Base-by-base conservation (phyloP, 768 basidiomycete species). In the Pisolithus sp. region DNA sequence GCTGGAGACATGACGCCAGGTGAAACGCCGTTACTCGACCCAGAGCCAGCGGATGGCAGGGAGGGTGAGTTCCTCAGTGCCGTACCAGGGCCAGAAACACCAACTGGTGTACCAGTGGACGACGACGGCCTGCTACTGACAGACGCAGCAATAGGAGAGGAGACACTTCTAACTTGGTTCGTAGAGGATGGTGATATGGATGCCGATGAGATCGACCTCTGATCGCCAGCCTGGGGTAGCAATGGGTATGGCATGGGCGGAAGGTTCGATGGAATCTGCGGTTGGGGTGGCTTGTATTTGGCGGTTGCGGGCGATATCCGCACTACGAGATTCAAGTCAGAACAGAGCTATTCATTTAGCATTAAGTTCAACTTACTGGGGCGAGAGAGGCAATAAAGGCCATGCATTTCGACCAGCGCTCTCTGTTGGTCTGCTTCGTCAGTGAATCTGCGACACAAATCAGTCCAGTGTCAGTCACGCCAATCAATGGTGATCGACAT, bases 371-470 rank as follows among this genome's bases (percentile, higher is more conserved):
- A 76, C 87, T 56, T 68, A 92, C 90, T 93, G 44, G 91, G 92
- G 53, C 91, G 81, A 36, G 89, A 90, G 46, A 90, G 77, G 63
- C 91, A 92, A 62, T 93, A 93, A 12, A 93, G 73, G 10, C 91
- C 92, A 60, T 90, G 89, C 89, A 91, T 93, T 71, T 91, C 91
- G 51, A 86, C 86, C 52, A 95, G 74, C 3, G 92, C 92, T 42
- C 93, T 84, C 62, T 89, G 86, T 65, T 92, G 89, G 66, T 96
- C 93, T 31, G 79, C 73, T 65, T 93, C 90, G 53, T 92, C 87
- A 4, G 86, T 88, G 67, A 95, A 95, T 55, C 88, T 90, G 57
- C n/a, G 50, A 43, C 17, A 28, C 38, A 49, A 20, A 21, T 31
- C 40, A 20, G 8, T 23, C 23, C 9, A 20, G 40, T 13, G 46